Percentiles rank a stretch among this genome's conserved stretches.
Evolutionary conservation across 192 early-diverging fungal species (phyloP).

Genomic region (Umbelopsis sp.): DNA sequence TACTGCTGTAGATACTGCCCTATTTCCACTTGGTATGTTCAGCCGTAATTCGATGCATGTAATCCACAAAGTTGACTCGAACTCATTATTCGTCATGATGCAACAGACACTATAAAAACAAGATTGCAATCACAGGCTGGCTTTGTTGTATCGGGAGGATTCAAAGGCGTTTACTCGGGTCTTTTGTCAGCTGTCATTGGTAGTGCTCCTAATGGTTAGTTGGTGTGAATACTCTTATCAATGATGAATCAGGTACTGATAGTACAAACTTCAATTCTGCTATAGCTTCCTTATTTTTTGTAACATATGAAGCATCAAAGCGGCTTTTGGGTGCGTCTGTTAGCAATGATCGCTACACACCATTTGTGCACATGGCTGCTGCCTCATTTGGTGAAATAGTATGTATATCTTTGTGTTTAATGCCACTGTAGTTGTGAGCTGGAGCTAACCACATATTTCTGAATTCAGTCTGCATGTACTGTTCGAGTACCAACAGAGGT

Average conservation of each 20-base stretch:
- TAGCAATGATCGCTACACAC: constrained; percentile 52
- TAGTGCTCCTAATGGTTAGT: constrained; percentile 83
- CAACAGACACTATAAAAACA: constrained; percentile 92
- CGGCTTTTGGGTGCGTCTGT: constrained; percentile 40
- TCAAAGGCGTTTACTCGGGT: constrained; percentile 89
- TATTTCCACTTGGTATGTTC: constrained; percentile 77
- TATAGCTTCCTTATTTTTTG: constrained; percentile 85
- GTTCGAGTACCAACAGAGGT: constrained; percentile 96
- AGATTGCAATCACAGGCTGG: constrained; percentile 86
- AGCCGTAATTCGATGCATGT: neutral
- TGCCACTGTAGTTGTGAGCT: neutral
- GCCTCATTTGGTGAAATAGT: constrained; percentile 91
- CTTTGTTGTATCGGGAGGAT: constrained; percentile 84
- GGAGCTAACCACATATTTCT: neutral
- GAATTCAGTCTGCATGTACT: constrained; percentile 76
- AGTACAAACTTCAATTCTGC: neutral
- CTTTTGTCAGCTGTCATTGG: constrained; percentile 90
- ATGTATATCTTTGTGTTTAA: constrained; percentile 38
- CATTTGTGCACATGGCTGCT: constrained; percentile 84
- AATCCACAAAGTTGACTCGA: neutral
- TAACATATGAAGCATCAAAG: constrained; percentile 89
- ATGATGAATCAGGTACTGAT: neutral
- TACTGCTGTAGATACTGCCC: constrained; percentile 87
- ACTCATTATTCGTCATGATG: neutral
- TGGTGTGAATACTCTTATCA: neutral